Evolutionary conservation across 768 basidiomycete genomes (phyloP), one percentile per base, ranked within the genome.

Genomic region (Multifurca ochricompacta): DNA sequence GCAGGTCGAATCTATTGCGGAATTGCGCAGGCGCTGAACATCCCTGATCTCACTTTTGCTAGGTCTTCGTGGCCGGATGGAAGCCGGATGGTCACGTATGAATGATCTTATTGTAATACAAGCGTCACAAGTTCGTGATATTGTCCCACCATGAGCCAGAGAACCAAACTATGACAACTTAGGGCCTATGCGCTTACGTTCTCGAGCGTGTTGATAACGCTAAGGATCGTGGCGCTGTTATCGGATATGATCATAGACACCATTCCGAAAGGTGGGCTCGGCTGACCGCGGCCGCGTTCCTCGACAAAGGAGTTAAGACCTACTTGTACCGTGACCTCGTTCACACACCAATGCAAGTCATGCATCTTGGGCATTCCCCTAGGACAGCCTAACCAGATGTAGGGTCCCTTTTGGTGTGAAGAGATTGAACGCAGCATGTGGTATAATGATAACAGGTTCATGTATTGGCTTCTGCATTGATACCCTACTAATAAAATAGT

Each of bases 1-100:
- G 89, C 91, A 52, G 90, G 90, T 84, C 65, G 56, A 67, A 27
- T 23, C 37, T 45, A 21, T 46, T 35, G 7, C 19, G 27, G 31
- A 31, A 9, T 6, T 30, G 16, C 32, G 30, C 37, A 16, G 19
- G 35, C 47, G n/a, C 31, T n/a, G 39, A 37, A 21, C 21, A 47
- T 14, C 6, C 19, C 53, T 16, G 18, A 21, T 51, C 49, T 25
- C 59, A 30, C 25, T 6, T 46, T 18, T 32, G 32, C 4, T 59
- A 86, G 90, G 90, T 48, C 72, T 91, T 19, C 73, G 89, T 62
- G 89, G 83, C 1, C 75, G 71, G 59, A 93, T 94, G 91, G 85
- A 87, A 61, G 90, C 90, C 7, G 91, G 91, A 1, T 91, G 85
- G 79, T 77, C 87, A n/a, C 78, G 87, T 51, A 92, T 94, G 88